Conservation (phyloP, 1,284 basidiomycete genomes). For the Serendipita sp. region DNA sequence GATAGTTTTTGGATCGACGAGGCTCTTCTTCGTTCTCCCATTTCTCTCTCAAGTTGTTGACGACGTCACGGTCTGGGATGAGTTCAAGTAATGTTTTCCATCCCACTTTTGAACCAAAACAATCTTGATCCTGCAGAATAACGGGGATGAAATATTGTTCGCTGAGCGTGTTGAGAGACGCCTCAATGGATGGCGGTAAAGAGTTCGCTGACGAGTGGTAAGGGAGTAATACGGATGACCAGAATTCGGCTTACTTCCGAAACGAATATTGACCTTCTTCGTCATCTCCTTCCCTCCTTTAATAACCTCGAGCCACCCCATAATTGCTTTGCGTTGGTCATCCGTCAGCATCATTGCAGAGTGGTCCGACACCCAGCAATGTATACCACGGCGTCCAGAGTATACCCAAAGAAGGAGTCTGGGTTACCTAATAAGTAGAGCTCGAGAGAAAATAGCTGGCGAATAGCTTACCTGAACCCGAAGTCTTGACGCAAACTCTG, state of each 20-base stretch:
- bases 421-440: background rate
- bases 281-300: constrained; percentile 69
- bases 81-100: constrained; percentile 65
- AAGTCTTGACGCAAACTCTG: constrained; percentile 70
- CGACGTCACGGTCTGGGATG: constrained; percentile 49
- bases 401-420: constrained; percentile 86
- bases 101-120: constrained; percentile 57
- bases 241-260: constrained; percentile 12
- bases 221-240: background rate
- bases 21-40: constrained; percentile 38
- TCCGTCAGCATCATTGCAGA: constrained; percentile 83
- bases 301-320: constrained; percentile 78
- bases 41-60: constrained; percentile 33
- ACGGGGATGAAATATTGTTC: constrained; percentile 46
- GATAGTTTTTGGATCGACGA: constrained; percentile 3
- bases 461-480: constrained; percentile 42
- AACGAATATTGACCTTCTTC: constrained; percentile 73
- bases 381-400: constrained; percentile 94
- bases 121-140: constrained; percentile 76
- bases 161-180: constrained; percentile 40
- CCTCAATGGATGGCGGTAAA: constrained; percentile 21
- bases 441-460: background rate
- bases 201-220: constrained; percentile 5
- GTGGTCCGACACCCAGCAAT: constrained; percentile 91
- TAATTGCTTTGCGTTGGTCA: constrained; percentile 76